phyloP scores from a whole-genome alignment of 495 filamentous ascomycete species.

The Bryoglossum gracile region DNA sequence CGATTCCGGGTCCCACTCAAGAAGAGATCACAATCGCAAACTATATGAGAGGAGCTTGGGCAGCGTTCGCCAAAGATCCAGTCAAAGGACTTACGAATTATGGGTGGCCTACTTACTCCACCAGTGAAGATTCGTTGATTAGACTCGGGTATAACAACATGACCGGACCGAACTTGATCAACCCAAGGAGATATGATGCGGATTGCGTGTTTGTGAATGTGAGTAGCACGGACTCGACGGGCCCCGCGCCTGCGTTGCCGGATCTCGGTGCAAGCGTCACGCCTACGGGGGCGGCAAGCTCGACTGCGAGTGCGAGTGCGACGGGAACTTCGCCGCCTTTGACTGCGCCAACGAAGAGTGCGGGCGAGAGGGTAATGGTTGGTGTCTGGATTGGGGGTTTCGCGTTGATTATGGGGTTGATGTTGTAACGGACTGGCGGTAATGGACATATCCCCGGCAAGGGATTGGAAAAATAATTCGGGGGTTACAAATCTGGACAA shows the following conservation, averaged over 20 bases:
- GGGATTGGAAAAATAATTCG: too few relatives aligned
- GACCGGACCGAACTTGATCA: conserved; percentile 20
- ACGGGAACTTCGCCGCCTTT: neutral
- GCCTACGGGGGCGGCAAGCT: neutral
- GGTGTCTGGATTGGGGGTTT: neutral
- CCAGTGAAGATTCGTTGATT: conserved; percentile 18
- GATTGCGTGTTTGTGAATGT: conserved; percentile 16
- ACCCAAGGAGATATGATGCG: conserved; percentile 15
- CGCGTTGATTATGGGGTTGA: too few relatives aligned
- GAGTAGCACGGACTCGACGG: conserved; percentile 6
- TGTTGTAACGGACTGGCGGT: too few relatives aligned
- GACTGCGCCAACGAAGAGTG: neutral
- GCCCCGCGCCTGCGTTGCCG: neutral
- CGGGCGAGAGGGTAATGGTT: neutral
- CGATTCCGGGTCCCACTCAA: conserved; percentile 17
- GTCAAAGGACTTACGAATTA: conserved; percentile 32
- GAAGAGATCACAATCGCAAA: conserved; percentile 28
- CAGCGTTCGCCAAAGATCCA: conserved; percentile 44
- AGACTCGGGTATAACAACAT: conserved; percentile 23
- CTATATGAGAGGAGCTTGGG: conserved; percentile 41
- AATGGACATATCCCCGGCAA: too few relatives aligned
- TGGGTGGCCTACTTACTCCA: conserved; percentile 31
- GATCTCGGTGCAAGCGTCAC: conserved; percentile 14
- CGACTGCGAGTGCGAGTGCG: neutral
- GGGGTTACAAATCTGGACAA: too few relatives aligned